Percentiles rank a stretch among this genome's conserved stretches.
Conservation (phyloP, 177 flowering plant genomes). For the Vitis hybrid region DNA sequence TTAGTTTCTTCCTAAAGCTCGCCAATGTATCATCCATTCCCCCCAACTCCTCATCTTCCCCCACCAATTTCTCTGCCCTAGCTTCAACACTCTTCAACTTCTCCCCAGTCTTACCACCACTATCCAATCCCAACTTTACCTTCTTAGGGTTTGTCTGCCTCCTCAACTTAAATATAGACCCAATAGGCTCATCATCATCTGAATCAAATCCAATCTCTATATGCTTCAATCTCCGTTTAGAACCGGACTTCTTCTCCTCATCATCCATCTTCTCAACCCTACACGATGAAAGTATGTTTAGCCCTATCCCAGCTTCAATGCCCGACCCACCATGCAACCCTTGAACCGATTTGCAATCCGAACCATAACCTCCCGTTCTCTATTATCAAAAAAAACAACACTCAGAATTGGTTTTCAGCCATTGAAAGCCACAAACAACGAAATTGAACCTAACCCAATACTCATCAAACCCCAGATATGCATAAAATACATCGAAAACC, state of each 20-base stretch:
- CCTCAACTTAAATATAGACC: constrained; percentile 63
- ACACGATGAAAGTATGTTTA: constrained; percentile 6
- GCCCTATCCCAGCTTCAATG: constrained; percentile 30
- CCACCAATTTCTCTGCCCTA: constrained; percentile 31
- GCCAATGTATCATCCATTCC: constrained; percentile 91
- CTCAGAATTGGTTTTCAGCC: constrained; percentile 14
- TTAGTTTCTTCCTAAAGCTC: constrained; percentile 76
- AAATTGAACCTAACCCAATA: neutral
- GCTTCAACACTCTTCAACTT: constrained; percentile 19
- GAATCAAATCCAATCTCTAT: constrained; percentile 39
- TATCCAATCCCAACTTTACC: constrained; percentile 38
- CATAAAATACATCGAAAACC: neutral
- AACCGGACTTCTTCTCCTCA: constrained; percentile 37
- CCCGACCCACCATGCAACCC: constrained; percentile 22
- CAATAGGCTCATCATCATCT: constrained; percentile 79
- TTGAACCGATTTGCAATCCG: constrained; percentile 9
- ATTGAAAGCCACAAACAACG: constrained; percentile 1
- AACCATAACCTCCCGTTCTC: constrained; percentile 25
- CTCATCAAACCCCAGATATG: neutral
- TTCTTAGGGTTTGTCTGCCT: constrained; percentile 49
- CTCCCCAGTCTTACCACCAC: constrained; percentile 21
- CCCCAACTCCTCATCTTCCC: constrained; percentile 42
- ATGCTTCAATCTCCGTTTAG: constrained; percentile 32
- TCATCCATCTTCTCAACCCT: constrained; percentile 41
- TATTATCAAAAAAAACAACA: constrained; percentile 11